phyloP scores from a whole-genome alignment of 495 filamentous ascomycete species.

The Cryomyces minteri region DNA sequence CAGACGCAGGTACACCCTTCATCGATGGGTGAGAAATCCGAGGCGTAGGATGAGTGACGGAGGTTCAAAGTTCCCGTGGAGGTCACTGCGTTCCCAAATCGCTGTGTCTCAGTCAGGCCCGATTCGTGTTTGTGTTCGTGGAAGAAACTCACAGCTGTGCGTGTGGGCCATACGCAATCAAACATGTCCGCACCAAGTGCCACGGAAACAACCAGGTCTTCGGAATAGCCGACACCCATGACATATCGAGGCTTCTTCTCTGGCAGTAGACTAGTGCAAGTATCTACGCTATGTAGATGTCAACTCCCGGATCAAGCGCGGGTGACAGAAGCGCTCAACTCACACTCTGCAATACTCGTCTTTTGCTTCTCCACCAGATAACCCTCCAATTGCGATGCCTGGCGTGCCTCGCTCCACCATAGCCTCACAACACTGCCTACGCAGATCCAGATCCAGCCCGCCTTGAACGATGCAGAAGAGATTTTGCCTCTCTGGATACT shows the following conservation, averaged over 20 bases:
- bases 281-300: constrained; percentile 40
- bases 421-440: constrained; percentile 62
- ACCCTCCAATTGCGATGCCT: constrained; percentile 87
- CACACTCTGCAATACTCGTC: constrained; percentile 36
- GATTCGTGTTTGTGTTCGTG: background rate
- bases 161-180: constrained; percentile 96
- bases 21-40: constrained; percentile 71
- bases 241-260: constrained; percentile 90
- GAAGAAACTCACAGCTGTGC: constrained; percentile 47
- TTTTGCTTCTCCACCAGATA: constrained; percentile 72
- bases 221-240: constrained; percentile 95
- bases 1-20: constrained; percentile 61
- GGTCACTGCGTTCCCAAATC: constrained; percentile 88
- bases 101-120: constrained; percentile 17
- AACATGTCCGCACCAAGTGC: constrained; percentile 98
- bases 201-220: constrained; percentile 80
- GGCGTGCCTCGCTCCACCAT: constrained; percentile 89
- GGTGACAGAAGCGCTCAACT: background rate
- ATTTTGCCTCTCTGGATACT: constrained; percentile 68
- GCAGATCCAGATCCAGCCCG: constrained; percentile 78
- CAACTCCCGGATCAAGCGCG: background rate
- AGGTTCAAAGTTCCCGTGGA: constrained; percentile 66
- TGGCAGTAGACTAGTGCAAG: constrained; percentile 70
- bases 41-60: constrained; percentile 51
- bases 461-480: constrained; percentile 99